A percentile compares a stretch with the other conserved stretches of the same genome.
phyloP scores from a whole-genome alignment of 139 green algal genomes.

The Auxenochlorella pyrenoidosa region DNA sequence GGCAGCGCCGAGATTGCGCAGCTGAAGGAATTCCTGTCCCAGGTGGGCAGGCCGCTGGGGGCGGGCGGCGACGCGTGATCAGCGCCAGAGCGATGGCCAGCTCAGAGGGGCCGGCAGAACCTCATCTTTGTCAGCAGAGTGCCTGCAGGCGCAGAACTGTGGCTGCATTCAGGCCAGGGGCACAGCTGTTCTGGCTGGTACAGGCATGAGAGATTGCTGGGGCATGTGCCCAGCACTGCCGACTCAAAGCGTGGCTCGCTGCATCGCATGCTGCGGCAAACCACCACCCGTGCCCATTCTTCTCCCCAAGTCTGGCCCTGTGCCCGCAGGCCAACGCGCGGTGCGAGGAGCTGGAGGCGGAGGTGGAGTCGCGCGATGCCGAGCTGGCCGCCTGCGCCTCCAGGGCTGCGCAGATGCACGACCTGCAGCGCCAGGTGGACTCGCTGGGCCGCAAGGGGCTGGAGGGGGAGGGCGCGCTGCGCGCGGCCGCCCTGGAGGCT shows the following conservation, averaged over 20 bases:
- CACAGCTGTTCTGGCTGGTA: too few species aligned
- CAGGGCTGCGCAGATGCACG: background rate
- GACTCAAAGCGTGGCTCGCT: too few species aligned
- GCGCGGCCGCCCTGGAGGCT: background rate
- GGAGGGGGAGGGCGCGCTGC: slow-evolving; percentile 10
- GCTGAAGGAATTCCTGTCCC: slow-evolving; percentile 1
- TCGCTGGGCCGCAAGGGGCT: slow-evolving; percentile 5
- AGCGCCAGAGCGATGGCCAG: too few species aligned
- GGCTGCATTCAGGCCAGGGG: too few species aligned
- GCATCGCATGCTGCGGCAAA: too few species aligned
- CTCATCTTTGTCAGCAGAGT: too few species aligned
- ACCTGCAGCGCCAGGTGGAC: background rate
- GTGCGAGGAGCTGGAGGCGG: slow-evolving; percentile 3
- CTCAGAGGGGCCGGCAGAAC: too few species aligned
- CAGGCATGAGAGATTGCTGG: too few species aligned
- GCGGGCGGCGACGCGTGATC: background rate
- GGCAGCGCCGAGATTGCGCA: background rate
- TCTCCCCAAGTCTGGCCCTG: background rate
- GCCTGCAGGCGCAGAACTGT: too few species aligned
- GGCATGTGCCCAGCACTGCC: too few species aligned
- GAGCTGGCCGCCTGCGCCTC: background rate
- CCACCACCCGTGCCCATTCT: too few species aligned
- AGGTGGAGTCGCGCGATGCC: slow-evolving; percentile 10
- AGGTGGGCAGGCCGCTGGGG: too few species aligned
- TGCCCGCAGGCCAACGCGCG: background rate